Evolutionary conservation across 306 rosid genomes (phyloP).

Genomic region (Acacia confusa): DNA sequence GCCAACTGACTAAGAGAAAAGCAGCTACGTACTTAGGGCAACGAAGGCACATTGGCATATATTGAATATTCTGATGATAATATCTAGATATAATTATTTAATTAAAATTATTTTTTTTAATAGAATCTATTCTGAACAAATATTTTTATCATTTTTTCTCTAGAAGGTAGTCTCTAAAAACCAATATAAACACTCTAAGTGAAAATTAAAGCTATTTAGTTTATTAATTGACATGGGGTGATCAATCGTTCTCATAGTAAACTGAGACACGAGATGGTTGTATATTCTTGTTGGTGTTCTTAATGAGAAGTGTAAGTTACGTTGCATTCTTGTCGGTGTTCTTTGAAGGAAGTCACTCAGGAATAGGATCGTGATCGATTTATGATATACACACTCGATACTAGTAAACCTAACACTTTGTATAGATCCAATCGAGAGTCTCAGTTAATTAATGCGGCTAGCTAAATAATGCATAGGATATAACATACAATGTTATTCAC

Average conservation of each 20-base stretch:
- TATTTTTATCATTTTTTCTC: too few relatives aligned
- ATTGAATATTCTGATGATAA: too few relatives aligned
- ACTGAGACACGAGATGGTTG: not conserved
- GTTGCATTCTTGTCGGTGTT: not conserved
- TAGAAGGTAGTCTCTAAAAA: too few relatives aligned
- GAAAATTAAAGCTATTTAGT: not conserved
- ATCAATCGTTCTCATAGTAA: not conserved
- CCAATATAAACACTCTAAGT: too few relatives aligned
- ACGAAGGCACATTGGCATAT: too few relatives aligned
- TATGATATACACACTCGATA: not conserved
- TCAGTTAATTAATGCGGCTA: not conserved
- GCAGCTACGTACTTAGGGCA: not conserved
- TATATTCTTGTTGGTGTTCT: not conserved
- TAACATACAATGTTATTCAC: not conserved
- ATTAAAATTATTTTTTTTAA: too few relatives aligned
- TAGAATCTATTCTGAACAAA: too few relatives aligned
- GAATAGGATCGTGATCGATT: not conserved
- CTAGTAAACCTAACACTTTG: not conserved
- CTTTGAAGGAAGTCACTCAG: not conserved
- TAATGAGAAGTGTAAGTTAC: not conserved
- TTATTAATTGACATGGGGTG: not conserved
- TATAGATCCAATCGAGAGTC: not conserved
- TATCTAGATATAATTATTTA: too few relatives aligned
- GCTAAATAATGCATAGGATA: not conserved
- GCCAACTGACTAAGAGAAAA: not conserved